phyloP scores from a whole-genome alignment of 805 yeast species.

The Starmerella davenportii region DNA sequence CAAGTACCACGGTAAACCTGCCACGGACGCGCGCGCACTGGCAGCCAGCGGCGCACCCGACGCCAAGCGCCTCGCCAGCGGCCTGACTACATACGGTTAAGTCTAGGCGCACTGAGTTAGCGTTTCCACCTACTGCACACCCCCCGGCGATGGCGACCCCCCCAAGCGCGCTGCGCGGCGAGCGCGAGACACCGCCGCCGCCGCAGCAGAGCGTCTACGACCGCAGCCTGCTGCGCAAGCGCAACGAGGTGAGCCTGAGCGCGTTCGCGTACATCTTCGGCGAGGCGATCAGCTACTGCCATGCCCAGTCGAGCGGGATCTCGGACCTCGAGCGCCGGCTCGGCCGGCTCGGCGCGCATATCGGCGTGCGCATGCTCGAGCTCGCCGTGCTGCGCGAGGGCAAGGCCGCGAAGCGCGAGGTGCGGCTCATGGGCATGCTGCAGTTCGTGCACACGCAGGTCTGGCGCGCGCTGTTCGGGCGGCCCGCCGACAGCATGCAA shows the following conservation, averaged over 20 bases:
- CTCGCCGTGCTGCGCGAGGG: conserved; percentile 53
- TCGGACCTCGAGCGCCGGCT: conserved; percentile 43
- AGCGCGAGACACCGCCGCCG: background rate
- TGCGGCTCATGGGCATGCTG: conserved; percentile 44
- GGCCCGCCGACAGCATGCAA: conserved; percentile 56
- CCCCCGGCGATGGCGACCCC: background rate
- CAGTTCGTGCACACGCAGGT: conserved; percentile 56
- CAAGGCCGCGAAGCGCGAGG: conserved; percentile 42
- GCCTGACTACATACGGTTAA: too few species aligned
- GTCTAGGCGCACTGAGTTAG: too few species aligned
- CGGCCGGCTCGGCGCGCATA: conserved; percentile 57
- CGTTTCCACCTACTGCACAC: too few species aligned
- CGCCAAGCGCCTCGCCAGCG: too few species aligned
- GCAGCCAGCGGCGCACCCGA: too few species aligned
- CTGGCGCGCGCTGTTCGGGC: conserved; percentile 61
- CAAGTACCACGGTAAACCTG: too few species aligned
- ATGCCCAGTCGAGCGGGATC: conserved; percentile 43
- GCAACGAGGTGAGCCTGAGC: conserved; percentile 48
- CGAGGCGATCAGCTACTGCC: conserved; percentile 51
- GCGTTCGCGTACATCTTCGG: conserved; percentile 52
- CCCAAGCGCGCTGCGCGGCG: background rate
- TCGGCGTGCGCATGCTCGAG: conserved; percentile 58
- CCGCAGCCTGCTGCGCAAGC: conserved; percentile 44
- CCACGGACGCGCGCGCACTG: too few species aligned
- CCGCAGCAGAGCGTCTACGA: conserved; percentile 35